Evolutionary conservation across 2,329 filamentous ascomycete species (phyloP).

Genomic region (Lecanosticta acicola): DNA sequence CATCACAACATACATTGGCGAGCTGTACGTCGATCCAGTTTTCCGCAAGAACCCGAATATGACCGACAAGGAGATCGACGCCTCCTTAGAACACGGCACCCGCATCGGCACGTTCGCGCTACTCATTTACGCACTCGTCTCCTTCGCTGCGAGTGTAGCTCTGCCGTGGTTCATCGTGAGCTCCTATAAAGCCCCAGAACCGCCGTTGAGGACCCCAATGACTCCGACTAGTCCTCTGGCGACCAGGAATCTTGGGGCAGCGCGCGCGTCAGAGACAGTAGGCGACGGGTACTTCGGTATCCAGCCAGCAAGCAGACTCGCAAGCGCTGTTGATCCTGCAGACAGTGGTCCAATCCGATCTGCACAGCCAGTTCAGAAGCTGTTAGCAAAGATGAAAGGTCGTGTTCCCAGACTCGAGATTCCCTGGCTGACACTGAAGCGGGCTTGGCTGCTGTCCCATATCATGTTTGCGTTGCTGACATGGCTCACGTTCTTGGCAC

Average conservation of each 20-base stretch:
- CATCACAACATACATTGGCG: constrained; percentile 85
- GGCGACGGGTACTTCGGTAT: constrained; percentile 4
- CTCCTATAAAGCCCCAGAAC: constrained; percentile 55
- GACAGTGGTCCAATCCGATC: not conserved
- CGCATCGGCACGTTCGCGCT: constrained; percentile 84
- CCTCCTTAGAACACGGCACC: constrained; percentile 77
- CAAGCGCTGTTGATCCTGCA: constrained; percentile 7
- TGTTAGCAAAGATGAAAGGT: constrained; percentile 2
- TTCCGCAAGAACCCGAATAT: constrained; percentile 73
- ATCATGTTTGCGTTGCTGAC: constrained; percentile 78
- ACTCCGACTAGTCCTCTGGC: constrained; percentile 36
- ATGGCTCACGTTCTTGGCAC: constrained; percentile 76
- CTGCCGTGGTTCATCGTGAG: constrained; percentile 81
- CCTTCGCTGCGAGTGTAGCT: constrained; percentile 72
- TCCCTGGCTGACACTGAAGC: constrained; percentile 76
- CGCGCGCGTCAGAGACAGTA: not conserved
- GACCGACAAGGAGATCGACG: constrained; percentile 67
- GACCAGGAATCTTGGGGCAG: constrained; percentile 9
- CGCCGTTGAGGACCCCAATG: constrained; percentile 34
- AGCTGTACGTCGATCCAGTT: constrained; percentile 82
- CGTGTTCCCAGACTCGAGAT: constrained; percentile 53
- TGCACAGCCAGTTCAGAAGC: constrained; percentile 2
- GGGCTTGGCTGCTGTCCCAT: constrained; percentile 80
- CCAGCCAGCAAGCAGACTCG: constrained; percentile 1
- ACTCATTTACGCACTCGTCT: constrained; percentile 80